Base-by-base conservation (phyloP, 345 rosid species). In the Corchorus capsularis region DNA sequence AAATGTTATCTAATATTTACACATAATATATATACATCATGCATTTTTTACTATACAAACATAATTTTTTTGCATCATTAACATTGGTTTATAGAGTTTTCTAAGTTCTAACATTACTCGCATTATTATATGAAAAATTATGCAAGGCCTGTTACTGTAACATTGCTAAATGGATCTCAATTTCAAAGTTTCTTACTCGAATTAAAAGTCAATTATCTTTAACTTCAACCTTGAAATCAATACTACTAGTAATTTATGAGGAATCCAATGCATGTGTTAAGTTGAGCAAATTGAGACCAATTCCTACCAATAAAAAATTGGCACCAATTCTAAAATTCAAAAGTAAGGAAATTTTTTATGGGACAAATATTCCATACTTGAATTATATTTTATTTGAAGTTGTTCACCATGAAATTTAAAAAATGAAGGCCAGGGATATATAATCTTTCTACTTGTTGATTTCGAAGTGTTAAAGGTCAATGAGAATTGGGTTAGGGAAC, bases 321-420 rank as follows among this genome's bases (percentile, higher is more conserved):
- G 8, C 1, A 14, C 10, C 46, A 69, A 69, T 34, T 50, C 45
- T 50, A 59, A 69, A 69, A 15, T 69, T 69, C 60, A 34, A 69
- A 52, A 52, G 73, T 69, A 16, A 0, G 15, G 16, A 22, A 52
- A 50, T 32, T 69, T 8, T 50, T 32, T 34, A 45, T 50, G 39
- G 45, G 32, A 69, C 57, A 69, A 32, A 8, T 52, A 52, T 49
- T 34, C 60, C 71, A 22, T 46, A 22, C 19, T 20, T 66, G 2
- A 45, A 13, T 20, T 12, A 20, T 7, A 15, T 34, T 5, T 69
- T 34, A 53, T 53, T 69, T 69, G 73, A 5, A 52, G 47, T 35
- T 16, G 73, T 50, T 69, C 3, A 39, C 45, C 59, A 69, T 52
- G 27, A 68, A 68, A 46, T 12, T 5, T 66, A 66, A 68, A 68